Evolutionary conservation across 2,329 filamentous ascomycete species (phyloP).

Genomic region (Ceratocystis papillata): DNA sequence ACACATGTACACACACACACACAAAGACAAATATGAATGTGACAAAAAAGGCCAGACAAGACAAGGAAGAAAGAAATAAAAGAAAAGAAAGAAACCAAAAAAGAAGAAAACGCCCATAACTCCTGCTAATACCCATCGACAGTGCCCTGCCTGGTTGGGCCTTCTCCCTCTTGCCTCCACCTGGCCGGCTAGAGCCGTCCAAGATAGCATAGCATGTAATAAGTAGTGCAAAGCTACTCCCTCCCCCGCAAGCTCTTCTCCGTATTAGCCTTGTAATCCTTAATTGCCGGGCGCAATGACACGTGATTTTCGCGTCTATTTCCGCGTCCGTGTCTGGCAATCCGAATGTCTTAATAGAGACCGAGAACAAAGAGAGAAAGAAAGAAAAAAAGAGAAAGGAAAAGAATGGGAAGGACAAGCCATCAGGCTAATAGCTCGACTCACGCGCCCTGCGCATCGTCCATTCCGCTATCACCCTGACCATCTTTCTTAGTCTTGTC

Average conservation of each 20-base stretch:
- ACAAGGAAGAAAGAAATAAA: background rate
- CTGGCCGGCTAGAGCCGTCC: background rate
- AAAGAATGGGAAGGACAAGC: background rate
- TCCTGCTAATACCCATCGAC: conserved; percentile 7
- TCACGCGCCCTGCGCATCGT: conserved; percentile 24
- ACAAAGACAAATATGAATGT: background rate
- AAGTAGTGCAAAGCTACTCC: background rate
- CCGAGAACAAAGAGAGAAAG: background rate
- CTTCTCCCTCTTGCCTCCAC: background rate
- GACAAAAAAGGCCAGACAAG: background rate
- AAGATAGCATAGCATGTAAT: no score
- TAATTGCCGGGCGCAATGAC: no score
- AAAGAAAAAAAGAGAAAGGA: background rate
- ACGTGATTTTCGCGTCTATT: no score
- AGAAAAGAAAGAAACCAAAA: background rate
- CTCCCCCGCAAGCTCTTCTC: background rate
- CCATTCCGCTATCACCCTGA: conserved; percentile 37
- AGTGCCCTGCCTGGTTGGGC: background rate
- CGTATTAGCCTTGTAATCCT: no score
- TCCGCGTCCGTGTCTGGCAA: no score
- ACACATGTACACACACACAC: background rate
- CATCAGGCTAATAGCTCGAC: no score
- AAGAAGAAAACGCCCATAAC: conserved; percentile 7
- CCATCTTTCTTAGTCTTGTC: background rate
- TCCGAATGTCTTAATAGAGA: no score